Percentiles rank a stretch among this genome's conserved stretches.
Conservation (phyloP, 208 protist genomes). For the Crithidia bombi region DNA sequence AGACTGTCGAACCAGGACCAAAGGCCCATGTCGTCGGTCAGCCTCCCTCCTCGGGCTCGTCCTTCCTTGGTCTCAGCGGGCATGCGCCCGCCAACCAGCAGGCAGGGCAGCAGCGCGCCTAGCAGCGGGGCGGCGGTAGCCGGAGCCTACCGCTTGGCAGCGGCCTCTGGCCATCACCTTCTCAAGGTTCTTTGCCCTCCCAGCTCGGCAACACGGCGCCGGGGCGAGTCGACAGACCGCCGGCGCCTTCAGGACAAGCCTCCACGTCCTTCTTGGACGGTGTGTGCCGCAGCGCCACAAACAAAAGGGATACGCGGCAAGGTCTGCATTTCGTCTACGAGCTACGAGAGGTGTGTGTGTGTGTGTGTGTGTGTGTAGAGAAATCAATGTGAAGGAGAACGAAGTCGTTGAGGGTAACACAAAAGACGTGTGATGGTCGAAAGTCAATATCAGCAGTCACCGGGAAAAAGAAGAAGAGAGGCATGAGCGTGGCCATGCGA, state of each 20-base stretch:
- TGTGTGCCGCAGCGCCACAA: conserved; percentile 81
- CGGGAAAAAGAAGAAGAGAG: too few species aligned
- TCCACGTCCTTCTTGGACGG: conserved; percentile 85
- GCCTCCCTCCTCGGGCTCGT: conserved; percentile 80
- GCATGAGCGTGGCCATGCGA: too few species aligned
- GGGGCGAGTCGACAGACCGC: conserved; percentile 71
- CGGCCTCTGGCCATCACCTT: conserved; percentile 85
- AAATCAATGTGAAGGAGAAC: neutral
- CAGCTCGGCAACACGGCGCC: conserved; percentile 76
- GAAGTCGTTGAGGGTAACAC: too few species aligned
- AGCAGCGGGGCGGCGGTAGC: conserved; percentile 50
- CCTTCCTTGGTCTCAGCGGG: conserved; percentile 52
- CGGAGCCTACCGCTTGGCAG: conserved; percentile 83
- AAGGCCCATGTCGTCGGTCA: conserved; percentile 92
- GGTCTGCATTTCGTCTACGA: conserved; percentile 82
- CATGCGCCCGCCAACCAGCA: conserved; percentile 35
- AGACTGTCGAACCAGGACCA: conserved; percentile 92
- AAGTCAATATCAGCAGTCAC: too few species aligned
- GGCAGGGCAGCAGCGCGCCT: conserved; percentile 43
- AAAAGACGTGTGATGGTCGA: too few species aligned
- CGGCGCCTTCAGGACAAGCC: conserved; percentile 92
- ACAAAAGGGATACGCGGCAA: conserved; percentile 94
- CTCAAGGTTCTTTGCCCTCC: conserved; percentile 93
- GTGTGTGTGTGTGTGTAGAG: neutral
- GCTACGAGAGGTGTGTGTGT: neutral